phyloP scores from a whole-genome alignment of 179 eudicot genomes.

The Silene noctiflora region DNA sequence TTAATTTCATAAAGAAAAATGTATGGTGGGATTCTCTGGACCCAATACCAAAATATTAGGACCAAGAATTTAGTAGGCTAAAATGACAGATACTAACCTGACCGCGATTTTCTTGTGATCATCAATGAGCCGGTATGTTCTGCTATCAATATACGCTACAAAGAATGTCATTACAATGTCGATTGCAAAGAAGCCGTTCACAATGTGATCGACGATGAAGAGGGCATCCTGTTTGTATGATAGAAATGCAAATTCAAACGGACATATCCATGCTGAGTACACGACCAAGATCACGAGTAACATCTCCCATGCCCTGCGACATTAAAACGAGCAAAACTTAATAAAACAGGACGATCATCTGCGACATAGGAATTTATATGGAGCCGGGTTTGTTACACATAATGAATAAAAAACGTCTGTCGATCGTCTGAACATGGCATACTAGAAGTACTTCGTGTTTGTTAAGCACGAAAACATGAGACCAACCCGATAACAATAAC shows the following conservation, averaged over 20 bases:
- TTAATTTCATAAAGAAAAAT: no score
- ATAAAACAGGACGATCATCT: neutral
- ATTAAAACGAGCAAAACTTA: neutral
- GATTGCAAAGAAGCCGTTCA: constrained; percentile 70
- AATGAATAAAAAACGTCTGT: no score
- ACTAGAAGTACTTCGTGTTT: no score
- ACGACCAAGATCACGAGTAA: constrained; percentile 71
- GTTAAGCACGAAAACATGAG: neutral
- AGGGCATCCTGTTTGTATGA: constrained; percentile 44
- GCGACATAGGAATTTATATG: no score
- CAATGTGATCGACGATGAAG: constrained; percentile 59
- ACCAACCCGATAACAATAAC: no score
- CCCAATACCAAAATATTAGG: neutral
- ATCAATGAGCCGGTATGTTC: constrained; percentile 66
- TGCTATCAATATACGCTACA: constrained; percentile 68
- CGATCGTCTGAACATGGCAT: no score
- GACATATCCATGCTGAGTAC: constrained; percentile 87
- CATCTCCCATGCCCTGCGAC: constrained; percentile 59
- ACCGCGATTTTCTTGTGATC: constrained; percentile 73
- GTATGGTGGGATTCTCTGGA: neutral
- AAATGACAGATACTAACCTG: constrained; percentile 38
- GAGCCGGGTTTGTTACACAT: no score
- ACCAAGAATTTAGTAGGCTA: neutral
- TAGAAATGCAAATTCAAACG: constrained; percentile 86
- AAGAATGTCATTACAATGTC: constrained; percentile 87